Base-by-base conservation (phyloP, 768 basidiomycete species). In the Pleurotus ostreatus region DNA sequence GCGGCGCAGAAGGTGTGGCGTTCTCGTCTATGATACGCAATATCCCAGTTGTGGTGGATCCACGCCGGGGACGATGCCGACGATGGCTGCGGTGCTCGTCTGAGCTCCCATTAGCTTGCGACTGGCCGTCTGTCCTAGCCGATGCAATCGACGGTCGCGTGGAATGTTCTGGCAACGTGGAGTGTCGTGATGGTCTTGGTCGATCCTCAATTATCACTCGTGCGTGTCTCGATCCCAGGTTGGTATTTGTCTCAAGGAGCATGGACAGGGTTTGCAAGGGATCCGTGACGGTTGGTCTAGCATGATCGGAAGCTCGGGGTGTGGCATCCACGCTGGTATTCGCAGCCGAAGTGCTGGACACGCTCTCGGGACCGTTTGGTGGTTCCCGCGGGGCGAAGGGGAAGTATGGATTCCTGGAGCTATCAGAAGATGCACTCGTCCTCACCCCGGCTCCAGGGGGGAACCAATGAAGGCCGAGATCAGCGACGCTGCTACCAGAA, bases 181-280 rank as follows among this genome's bases (percentile, higher is more conserved):
- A 40, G 15, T 53, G 51, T 39, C 51, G 34, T 11, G 51, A 53
- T 9, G 37, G 38, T 26, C 51, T 37, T 53, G 51, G 51, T 13
- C 51, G 37, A 53, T 53, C 51, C 38, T 53, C 51, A 12, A 53
- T 53, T n/a, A 53, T 39, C 16, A 53, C 51, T 41, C 51, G 51
- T 41, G 51, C 39, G n/a, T 53, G 51, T 38, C 51, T 23, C 8
- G 51, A 53, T 53, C 51, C 51, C 9, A 41, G 51, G 13, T 18
- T 22, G 0, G 51, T 41, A 39, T 53, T 53, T 20, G 51, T 53
- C 51, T 53, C 51, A 25, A 53, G 51, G 23, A 53, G 51, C 51
- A 53, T 53, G 18, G 51, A 53, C 25, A 53, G 39, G 22, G 51
- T 53, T 39, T 53, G 16, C n/a, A 53, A 41, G 26, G 51, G 51